Evolutionary conservation across 2,329 filamentous ascomycete species (phyloP).

Genomic region (Decorospora gaudefroyi): DNA sequence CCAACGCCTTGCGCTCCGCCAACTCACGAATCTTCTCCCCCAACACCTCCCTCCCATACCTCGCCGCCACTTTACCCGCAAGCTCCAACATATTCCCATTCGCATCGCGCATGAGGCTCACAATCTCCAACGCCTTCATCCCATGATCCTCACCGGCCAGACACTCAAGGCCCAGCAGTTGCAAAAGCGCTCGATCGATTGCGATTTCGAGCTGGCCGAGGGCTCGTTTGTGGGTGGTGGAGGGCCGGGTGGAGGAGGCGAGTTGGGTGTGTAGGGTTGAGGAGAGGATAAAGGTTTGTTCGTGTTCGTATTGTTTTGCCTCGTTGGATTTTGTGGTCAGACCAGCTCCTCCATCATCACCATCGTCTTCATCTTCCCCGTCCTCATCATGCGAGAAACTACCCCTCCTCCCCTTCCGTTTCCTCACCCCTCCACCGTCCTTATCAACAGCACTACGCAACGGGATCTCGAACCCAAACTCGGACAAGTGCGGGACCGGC

Average conservation of each 20-base stretch:
- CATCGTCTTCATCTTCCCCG: constrained; percentile 42
- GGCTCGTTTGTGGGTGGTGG: constrained; percentile 66
- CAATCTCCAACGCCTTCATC: constrained; percentile 93
- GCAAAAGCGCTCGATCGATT: constrained; percentile 85
- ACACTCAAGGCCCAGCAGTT: constrained; percentile 87
- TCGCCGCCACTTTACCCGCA: constrained; percentile 82
- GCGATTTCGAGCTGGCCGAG: constrained; percentile 77
- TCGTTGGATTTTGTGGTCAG: constrained; percentile 24
- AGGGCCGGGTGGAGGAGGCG: constrained; percentile 71
- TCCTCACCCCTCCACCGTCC: constrained; percentile 18
- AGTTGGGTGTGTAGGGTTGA: constrained; percentile 74
- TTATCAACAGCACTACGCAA: constrained; percentile 61
- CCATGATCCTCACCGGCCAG: constrained; percentile 89
- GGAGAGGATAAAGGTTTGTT: constrained; percentile 80
- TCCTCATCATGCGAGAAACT: too few species aligned
- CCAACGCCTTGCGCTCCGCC: constrained; percentile 70
- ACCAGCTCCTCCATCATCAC: too few species aligned
- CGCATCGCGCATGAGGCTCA: constrained; percentile 79
- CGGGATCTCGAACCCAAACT: constrained; percentile 91
- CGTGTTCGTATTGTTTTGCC: constrained; percentile 65
- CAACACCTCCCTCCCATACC: constrained; percentile 79
- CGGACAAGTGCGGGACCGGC: constrained; percentile 88
- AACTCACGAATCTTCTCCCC: constrained; percentile 89
- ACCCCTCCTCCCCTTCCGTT: constrained; percentile 41
- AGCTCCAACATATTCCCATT: constrained; percentile 90